Evolutionary conservation across 257 asterid genomes (phyloP).

Genomic region (Plantago major): DNA sequence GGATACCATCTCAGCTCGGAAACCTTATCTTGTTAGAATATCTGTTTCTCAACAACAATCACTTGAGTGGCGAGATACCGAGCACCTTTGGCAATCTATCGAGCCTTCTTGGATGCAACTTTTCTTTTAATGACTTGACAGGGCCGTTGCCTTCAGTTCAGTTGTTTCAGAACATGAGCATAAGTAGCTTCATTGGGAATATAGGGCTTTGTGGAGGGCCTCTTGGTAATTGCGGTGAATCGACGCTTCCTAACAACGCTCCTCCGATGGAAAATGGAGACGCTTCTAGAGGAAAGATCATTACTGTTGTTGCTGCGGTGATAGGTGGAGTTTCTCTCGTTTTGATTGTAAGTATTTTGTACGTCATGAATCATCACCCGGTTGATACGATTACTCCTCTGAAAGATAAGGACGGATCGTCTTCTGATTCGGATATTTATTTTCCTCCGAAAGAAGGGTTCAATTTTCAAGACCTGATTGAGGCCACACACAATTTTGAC

Average conservation of each 20-base stretch:
- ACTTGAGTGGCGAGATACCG: constrained; percentile 75
- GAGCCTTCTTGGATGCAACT: constrained; percentile 80
- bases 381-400: constrained; percentile 30
- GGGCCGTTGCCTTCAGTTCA: constrained; percentile 75
- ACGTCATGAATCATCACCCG: constrained; percentile 56
- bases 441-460: constrained; percentile 92
- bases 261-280: constrained; percentile 20
- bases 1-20: constrained; percentile 78
- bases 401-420: constrained; percentile 41
- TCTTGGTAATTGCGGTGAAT: constrained; percentile 53
- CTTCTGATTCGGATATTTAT: constrained; percentile 64
- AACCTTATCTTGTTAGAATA: constrained; percentile 67
- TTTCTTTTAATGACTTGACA: constrained; percentile 66
- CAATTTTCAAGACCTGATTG: constrained; percentile 82
- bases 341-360: constrained; percentile 55
- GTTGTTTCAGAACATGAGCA: constrained; percentile 66
- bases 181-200: constrained; percentile 70
- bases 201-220: constrained; percentile 84
- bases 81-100: constrained; percentile 69
- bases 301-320: constrained; percentile 57
- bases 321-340: constrained; percentile 84
- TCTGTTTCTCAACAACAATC: constrained; percentile 65
- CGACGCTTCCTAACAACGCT: constrained; percentile 21
- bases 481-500: constrained; percentile 76
- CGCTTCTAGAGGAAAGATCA: constrained; percentile 50